Conservation (phyloP, 2,329 filamentous ascomycete genomes). For the Clonostachys rosea region DNA sequence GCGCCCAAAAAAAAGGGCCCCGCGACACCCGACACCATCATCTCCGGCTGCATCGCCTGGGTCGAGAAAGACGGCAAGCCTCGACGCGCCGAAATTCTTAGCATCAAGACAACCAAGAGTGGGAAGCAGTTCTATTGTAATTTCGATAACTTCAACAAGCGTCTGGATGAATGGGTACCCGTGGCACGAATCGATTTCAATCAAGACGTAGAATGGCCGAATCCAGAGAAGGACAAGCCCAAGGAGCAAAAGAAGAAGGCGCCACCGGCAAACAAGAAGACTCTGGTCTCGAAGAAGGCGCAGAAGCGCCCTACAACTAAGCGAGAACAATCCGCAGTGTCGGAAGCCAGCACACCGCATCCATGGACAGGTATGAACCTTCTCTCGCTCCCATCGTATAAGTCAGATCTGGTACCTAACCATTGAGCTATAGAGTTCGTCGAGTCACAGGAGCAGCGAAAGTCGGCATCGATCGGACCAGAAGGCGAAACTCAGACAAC, state of each 20-base stretch:
- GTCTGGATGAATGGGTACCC: conserved; percentile 79
- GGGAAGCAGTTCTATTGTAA: conserved; percentile 92
- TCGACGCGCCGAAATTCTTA: conserved; percentile 93
- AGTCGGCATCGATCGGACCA: conserved; percentile 32
- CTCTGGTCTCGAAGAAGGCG: conserved; percentile 46
- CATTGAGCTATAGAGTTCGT: conserved; percentile 30
- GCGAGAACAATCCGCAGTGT: conserved; percentile 44
- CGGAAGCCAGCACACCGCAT: conserved; percentile 48
- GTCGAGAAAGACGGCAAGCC: conserved; percentile 72
- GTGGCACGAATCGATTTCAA: conserved; percentile 78
- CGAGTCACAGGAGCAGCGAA: conserved; percentile 39
- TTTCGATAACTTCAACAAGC: conserved; percentile 97
- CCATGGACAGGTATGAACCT: conserved; percentile 37
- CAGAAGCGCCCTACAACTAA: conserved; percentile 49
- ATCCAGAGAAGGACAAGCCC: conserved; percentile 76
- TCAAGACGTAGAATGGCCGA: conserved; percentile 94
- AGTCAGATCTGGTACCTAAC: too few species aligned
- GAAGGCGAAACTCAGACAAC: conserved; percentile 40
- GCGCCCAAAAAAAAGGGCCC: conserved; percentile 66
- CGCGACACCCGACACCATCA: conserved; percentile 78
- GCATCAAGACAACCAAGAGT: conserved; percentile 85
- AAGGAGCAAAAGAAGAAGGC: conserved; percentile 77
- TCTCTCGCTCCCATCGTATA: background rate
- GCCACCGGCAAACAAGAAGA: conserved; percentile 50
- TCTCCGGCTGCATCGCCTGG: conserved; percentile 55